These are phyloP conservation scores for Akebia trifoliata DNA, from an alignment of 164 flowering plant genomes.

Conservation along the genomic window DNA sequence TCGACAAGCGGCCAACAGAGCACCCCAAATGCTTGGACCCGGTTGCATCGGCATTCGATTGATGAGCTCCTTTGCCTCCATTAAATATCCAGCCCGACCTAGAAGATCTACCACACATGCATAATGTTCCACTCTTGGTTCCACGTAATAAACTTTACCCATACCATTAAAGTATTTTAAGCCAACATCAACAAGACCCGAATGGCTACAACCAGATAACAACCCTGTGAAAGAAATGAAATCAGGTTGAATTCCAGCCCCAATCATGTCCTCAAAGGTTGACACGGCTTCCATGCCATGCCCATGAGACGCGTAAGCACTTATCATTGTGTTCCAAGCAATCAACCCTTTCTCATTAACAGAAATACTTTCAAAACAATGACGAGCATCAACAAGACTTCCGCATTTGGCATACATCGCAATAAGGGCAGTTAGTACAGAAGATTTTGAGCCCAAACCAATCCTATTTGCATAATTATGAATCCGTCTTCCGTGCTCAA, in stretches of 20 bases:
- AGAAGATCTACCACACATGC: constrained; percentile 8
- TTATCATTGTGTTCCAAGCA: constrained; percentile 12
- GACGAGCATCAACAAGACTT: constrained; percentile 3
- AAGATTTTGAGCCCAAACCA: constrained; percentile 7
- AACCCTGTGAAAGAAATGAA: constrained; percentile 4
- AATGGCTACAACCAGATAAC: constrained; percentile 7
- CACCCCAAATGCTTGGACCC: constrained; percentile 10
- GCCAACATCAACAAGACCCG: constrained; percentile 8
- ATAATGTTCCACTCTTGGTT: constrained; percentile 12
- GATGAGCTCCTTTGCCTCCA: constrained; percentile 6
- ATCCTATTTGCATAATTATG: constrained; percentile 4
- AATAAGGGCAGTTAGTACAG: constrained; percentile 3
- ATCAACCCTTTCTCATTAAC: not conserved
- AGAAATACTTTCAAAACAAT: not conserved
- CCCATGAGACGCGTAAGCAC: constrained; percentile 10
- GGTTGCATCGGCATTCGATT: constrained; percentile 12
- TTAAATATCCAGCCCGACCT: not conserved
- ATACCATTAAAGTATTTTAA: constrained; percentile 1
- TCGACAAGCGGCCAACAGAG: constrained; percentile 8
- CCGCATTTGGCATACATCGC: constrained; percentile 9
- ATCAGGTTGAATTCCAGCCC: constrained; percentile 1
- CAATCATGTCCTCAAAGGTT: constrained; percentile 10
- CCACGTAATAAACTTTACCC: not conserved
- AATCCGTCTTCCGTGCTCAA: constrained; percentile 5
- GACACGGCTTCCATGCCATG: not conserved